Base-by-base conservation (phyloP, 2,329 filamentous ascomycete species). In the Cytospora piceicola region DNA sequence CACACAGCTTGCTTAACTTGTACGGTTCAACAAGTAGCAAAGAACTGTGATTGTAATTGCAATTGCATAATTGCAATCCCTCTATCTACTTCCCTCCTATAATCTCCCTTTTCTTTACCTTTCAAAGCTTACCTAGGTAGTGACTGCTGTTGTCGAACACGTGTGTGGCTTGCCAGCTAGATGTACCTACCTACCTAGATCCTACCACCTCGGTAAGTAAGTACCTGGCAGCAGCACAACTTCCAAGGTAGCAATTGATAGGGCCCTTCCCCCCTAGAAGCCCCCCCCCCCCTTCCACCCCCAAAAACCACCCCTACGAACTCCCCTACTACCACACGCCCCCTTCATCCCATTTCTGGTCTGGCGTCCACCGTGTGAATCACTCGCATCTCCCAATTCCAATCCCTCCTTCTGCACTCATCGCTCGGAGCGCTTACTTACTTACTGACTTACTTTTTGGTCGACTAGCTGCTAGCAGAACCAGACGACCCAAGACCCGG, bases 401-500 rank as follows among this genome's bases (percentile, higher is more conserved):
- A 49, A 12, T 49, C 46, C n/a, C 46, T 49, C 46, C 46, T 49
- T 49, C 22, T n/a, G 20, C 46, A 49, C 46, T 49, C 42, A 12
- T 22, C n/a, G n/a, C 22, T 49, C 46, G 11, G n/a, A 22, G 22
- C 46, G 22, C 46, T 49, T 49, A 36, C 34, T 15, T 36, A 36
- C 34, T 36, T 36, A 36, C 34, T 36, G 34, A 34, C 32, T 34
- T 34, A 46, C 42, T 46, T 46, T 49, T 49, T 49, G 46, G n/a
- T 14, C 46, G 46, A 49, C 46, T 49, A 49, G 46, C 46, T 24
- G 46, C 46, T 49, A 49, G 46, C 46, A 49, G 46, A 24, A 49
- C 46, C 46, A 22, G n/a, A 49, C 11, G 15, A 36, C 39, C 15
- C 39, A n/a, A 42, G 34, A 17, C 22, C 46, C 22, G 46, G 46